phyloP scores from a whole-genome alignment of 805 yeast species.

The Cyberlindnera japonica region DNA sequence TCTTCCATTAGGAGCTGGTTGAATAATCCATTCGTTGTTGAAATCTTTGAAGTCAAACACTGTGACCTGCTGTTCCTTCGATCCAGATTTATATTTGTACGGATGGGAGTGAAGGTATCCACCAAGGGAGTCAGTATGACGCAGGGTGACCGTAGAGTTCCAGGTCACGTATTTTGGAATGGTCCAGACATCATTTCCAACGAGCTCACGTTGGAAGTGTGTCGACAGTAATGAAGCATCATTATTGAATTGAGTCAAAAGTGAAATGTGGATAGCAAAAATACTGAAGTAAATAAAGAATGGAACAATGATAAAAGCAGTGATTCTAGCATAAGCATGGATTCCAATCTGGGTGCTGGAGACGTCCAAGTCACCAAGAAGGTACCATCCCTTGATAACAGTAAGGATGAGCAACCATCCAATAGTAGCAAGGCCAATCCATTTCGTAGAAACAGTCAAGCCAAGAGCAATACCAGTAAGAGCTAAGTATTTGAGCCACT shows the following conservation, averaged over 20 bases:
- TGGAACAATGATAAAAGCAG: constrained; percentile 52
- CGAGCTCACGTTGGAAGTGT: constrained; percentile 58
- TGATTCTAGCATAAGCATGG: constrained; percentile 39
- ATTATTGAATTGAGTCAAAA: constrained; percentile 44
- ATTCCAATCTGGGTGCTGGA: constrained; percentile 34
- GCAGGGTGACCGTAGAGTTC: constrained; percentile 69
- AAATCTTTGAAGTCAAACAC: constrained; percentile 56
- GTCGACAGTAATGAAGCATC: constrained; percentile 65
- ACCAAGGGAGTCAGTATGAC: constrained; percentile 67
- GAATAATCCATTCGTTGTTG: constrained; percentile 75
- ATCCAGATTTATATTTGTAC: constrained; percentile 57
- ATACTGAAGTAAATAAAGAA: constrained; percentile 49
- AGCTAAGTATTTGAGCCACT: constrained; percentile 52
- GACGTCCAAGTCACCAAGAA: constrained; percentile 63
- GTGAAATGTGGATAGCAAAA: constrained; percentile 54
- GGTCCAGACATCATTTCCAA: constrained; percentile 34
- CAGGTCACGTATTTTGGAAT: constrained; percentile 64
- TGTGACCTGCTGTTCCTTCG: constrained; percentile 77
- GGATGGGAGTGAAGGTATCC: constrained; percentile 80
- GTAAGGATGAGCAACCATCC: constrained; percentile 56
- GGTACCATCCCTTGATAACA: constrained; percentile 53
- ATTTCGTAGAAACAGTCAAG: constrained; percentile 57
- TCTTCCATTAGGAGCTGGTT: constrained; percentile 30
- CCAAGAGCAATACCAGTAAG: constrained; percentile 51
- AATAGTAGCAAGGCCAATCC: constrained; percentile 66